Base-by-base conservation (phyloP, 306 rosid species). In the Lablab purpureus region DNA sequence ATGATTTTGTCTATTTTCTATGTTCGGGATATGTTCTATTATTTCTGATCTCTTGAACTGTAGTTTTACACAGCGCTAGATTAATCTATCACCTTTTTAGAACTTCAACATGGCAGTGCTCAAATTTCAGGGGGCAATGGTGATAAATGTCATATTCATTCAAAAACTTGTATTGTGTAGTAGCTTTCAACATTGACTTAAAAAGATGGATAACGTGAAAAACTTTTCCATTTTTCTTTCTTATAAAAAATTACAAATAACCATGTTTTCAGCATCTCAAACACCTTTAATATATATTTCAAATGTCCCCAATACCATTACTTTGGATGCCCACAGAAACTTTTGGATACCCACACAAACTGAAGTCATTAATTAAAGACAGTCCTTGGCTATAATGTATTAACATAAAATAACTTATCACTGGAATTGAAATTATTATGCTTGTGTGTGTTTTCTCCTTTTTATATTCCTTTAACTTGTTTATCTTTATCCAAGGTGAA, bases 91-190 rank as follows among this genome's bases (percentile, higher is more conserved):
- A 65, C 70, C 51, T 36, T 41, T 40, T 56, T 62, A 17, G 65
- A 84, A 51, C 5, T 40, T 64, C 22, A 76, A 84, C 87, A 76
- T 84, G 85, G 51, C 58, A 66, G 0, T 80, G 87, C 69, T 75
- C 6, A 80, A 75, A 70, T 62, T 54, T 54, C 58, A 66, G 85
- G 85, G 71, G 14, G 80, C 88, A 81, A 67, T 32, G 56, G 64
- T 78, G 68, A 78, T 74, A 41, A 60, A 80, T 70, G 75, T 54
- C 72, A 63, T 63, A 52, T 60, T 84, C 76, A 75, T 68, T 18
- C 52, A 4, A 14, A 70, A 34, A 67, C 72, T 69, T 18, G 82
- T 52, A 51, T 34, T 6, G 78, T 79, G 30, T 0, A 10, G 78
- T 68, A 40, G 52, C 84, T 84, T 84, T 84, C 87, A 50, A 60